These are phyloP conservation scores for Triadica sebifera DNA, from an alignment of 345 rosid genomes.

Conservation along the genomic window DNA sequence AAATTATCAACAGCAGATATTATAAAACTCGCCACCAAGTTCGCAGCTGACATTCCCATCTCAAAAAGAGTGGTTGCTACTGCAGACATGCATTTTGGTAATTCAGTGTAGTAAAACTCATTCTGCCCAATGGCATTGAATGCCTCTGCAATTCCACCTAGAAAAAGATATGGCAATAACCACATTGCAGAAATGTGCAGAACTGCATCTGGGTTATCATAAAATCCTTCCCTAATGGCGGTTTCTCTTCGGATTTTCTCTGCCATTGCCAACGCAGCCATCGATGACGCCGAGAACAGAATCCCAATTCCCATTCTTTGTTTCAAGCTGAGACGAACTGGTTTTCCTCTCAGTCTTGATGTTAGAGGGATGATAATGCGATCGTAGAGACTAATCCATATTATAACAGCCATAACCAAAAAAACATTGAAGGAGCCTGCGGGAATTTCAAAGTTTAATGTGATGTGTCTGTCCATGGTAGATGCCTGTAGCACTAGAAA, in stretches of 20 bases:
- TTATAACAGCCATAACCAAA: slow-evolving; percentile 38
- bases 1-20: slow-evolving; percentile 34
- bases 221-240: slow-evolving; percentile 57
- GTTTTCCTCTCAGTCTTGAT: slow-evolving; percentile 61
- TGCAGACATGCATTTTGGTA: slow-evolving; percentile 79
- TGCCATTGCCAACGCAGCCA: slow-evolving; percentile 61
- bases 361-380: slow-evolving; percentile 63
- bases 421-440: slow-evolving; percentile 68
- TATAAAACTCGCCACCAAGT: slow-evolving; percentile 56
- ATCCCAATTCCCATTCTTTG: slow-evolving; percentile 71
- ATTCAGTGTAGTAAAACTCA: slow-evolving; percentile 73
- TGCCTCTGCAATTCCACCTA: slow-evolving; percentile 76
- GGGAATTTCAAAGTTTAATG: slow-evolving; percentile 60
- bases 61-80: slow-evolving; percentile 61
- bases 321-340: slow-evolving; percentile 46
- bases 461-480: slow-evolving; percentile 65
- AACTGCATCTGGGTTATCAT: slow-evolving; percentile 39
- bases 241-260: slow-evolving; percentile 57
- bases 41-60: slow-evolving; percentile 63
- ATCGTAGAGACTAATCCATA: slow-evolving; percentile 69
- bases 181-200: slow-evolving; percentile 73
- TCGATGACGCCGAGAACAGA: slow-evolving; percentile 51
- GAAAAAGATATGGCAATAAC: slow-evolving; percentile 60
- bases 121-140: slow-evolving; percentile 67
- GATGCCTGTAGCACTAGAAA: slow-evolving; percentile 64